These are phyloP conservation scores for Mucor plumbeus DNA, from an alignment of 371 early-diverging fungal species.

Conservation along the genomic window DNA sequence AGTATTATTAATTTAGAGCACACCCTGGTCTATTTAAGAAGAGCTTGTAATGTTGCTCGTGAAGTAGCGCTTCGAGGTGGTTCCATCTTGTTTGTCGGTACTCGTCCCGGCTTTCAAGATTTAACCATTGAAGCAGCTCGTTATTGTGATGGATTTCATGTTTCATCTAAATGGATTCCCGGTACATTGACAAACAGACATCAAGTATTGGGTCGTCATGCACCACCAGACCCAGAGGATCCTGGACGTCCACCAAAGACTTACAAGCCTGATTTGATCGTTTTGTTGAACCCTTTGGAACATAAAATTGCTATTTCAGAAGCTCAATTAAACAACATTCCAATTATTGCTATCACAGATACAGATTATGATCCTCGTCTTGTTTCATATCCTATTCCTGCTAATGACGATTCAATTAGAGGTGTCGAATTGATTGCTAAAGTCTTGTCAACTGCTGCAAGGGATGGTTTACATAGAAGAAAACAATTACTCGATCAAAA, in stretches of 20 bases:
- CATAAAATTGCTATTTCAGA: slow-evolving; percentile 84
- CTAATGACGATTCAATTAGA: slow-evolving; percentile 90
- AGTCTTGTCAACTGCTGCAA: slow-evolving; percentile 79
- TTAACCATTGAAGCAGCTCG: slow-evolving; percentile 85
- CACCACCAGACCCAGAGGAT: slow-evolving; percentile 60
- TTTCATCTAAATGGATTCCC: slow-evolving; percentile 83
- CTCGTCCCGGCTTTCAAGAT: slow-evolving; percentile 69
- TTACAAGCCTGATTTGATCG: slow-evolving; percentile 88
- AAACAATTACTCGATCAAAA: slow-evolving; percentile 46
- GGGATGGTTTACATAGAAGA: slow-evolving; percentile 65
- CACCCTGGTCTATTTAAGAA: slow-evolving; percentile 85
- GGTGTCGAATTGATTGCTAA: slow-evolving; percentile 87
- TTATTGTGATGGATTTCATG: slow-evolving; percentile 78
- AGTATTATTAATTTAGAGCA: slow-evolving; percentile 95
- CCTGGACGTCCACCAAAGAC: slow-evolving; percentile 58
- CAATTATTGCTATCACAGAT: slow-evolving; percentile 92
- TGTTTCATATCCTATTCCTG: slow-evolving; percentile 96
- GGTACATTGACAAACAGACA: slow-evolving; percentile 91
- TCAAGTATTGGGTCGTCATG: slow-evolving; percentile 73
- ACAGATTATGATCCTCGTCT: slow-evolving; percentile 90
- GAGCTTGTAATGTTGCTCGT: slow-evolving; percentile 79
- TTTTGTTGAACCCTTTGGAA: slow-evolving; percentile 86
- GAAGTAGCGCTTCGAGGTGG: slow-evolving; percentile 84
- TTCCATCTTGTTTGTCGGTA: slow-evolving; percentile 89
- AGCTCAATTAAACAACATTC: slow-evolving; percentile 80